phyloP scores from a whole-genome alignment of 164 flowering plant genomes.

The Echeveria elegans region DNA sequence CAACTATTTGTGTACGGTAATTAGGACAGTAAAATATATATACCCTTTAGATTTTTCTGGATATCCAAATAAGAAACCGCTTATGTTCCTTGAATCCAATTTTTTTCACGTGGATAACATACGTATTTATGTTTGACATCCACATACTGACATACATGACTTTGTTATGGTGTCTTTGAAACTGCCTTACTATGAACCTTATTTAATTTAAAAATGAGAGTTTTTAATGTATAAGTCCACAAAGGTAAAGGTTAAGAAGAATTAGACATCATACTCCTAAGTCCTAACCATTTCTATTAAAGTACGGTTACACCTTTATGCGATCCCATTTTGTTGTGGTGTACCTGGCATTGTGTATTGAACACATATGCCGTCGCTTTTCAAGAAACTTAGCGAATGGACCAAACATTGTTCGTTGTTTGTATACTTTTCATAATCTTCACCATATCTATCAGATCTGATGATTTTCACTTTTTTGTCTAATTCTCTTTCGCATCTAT shows the following conservation, averaged over 20 bases:
- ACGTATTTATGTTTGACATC: too few species aligned
- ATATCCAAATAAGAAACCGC: constrained; percentile 8
- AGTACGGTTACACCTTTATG: too few species aligned
- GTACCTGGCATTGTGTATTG: constrained; percentile 4
- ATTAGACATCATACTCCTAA: neutral
- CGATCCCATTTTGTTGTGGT: constrained; percentile 5
- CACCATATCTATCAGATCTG: constrained; percentile 4
- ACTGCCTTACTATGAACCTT: neutral
- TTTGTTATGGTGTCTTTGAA: neutral
- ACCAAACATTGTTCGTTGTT: neutral
- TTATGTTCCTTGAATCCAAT: neutral
- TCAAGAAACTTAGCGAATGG: neutral
- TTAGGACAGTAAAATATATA: constrained; percentile 11
- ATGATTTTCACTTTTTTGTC: neutral
- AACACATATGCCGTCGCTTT: neutral
- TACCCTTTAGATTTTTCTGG: neutral
- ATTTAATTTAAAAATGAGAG: neutral
- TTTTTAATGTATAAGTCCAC: neutral
- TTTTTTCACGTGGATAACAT: neutral
- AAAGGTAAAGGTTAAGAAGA: neutral
- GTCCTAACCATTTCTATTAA: constrained; percentile 2
- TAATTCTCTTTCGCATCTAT: neutral
- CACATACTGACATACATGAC: neutral
- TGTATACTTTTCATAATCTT: neutral
- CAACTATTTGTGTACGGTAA: constrained; percentile 2